Evolutionary conservation across 2,329 filamentous ascomycete species (phyloP), one percentile per base, ranked within the genome.

Genomic region (Pseudogymnoascus sp.): DNA sequence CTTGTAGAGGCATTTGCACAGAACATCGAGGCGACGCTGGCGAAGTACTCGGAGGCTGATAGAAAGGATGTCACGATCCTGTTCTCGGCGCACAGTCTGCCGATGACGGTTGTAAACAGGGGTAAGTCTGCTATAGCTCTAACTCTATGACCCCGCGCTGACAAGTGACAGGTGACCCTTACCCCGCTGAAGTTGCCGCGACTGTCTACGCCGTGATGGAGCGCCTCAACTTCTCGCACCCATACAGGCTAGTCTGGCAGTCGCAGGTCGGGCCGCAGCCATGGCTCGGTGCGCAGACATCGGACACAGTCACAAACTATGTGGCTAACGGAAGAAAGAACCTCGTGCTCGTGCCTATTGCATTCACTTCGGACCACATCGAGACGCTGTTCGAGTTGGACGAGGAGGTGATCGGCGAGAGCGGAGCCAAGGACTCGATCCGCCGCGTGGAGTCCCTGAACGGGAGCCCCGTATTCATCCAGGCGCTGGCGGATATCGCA

Each of bases 351-450:
- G 91, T 99, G 62, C 94, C 94, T 0, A 95, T 99, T 67, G 94
- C 94, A 5, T 99, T 99, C 74, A 99, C 94, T 0, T 96, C 91
- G n/a, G 94, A 99, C 71, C 94, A 99, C 73, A 99, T 99, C 68
- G 94, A 99, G 78, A 99, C 94, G 0, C 80, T 99, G 0, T 97
- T 88, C 73, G 94, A 99, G 75, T 79, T 99, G 60, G 94, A 99
- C 74, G 82, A 91, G 69, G 94, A 99, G 76, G 91, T 99, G 39
- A 97, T 99, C 71, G 89, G 91, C 63, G 92, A 96, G 75, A 91
- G 84, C 0, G 86, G 89, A 12, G 84, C 90, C 70, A 77, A 84
- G 0, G 91, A 92, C 33, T 88, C 86, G 0, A 86, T 99, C 66
- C 96, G 95, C 80, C 84, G 94, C 63, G 91, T 89, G 1, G 94